Evolutionary conservation across 108 stramenopile species (phyloP).

Genomic region (Epithemia pelagica): DNA sequence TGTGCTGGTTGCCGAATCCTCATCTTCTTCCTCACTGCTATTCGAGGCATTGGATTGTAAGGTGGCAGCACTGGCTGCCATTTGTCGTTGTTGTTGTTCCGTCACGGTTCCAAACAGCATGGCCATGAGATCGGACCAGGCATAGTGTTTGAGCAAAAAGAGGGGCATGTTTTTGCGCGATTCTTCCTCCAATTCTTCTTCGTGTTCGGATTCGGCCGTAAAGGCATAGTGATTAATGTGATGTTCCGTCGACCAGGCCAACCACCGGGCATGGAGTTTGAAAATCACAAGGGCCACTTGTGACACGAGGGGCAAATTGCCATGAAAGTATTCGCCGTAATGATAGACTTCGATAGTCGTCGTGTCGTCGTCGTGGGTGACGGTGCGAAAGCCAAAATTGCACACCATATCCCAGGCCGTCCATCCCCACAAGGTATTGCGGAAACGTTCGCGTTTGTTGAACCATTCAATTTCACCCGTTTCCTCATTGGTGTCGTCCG

Average conservation of each 20-base stretch:
- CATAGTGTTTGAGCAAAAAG: slow-evolving; percentile 21
- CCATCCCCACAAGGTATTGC: slow-evolving; percentile 23
- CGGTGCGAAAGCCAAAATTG: slow-evolving; percentile 35
- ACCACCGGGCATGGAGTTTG: slow-evolving; percentile 22
- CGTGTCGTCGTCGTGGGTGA: slow-evolving; percentile 14
- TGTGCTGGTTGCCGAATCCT: too few relatives aligned
- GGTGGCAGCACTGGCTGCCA: slow-evolving; percentile 3
- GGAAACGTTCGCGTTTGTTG: slow-evolving; percentile 44
- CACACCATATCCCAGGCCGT: slow-evolving; percentile 36
- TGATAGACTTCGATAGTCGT: slow-evolving; percentile 28
- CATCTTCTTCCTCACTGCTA: too few relatives aligned
- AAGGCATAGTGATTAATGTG: slow-evolving; percentile 43
- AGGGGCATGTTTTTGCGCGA: slow-evolving; percentile 27
- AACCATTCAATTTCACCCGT: slow-evolving; percentile 29
- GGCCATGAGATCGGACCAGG: slow-evolving; percentile 8
- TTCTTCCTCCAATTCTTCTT: slow-evolving; percentile 30
- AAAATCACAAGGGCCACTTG: slow-evolving; percentile 14
- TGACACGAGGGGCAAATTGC: slow-evolving; percentile 19
- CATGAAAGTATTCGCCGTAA: slow-evolving; percentile 30
- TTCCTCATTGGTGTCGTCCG: slow-evolving; percentile 25
- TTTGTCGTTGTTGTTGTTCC: not conserved
- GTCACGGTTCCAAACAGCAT: slow-evolving; percentile 9
- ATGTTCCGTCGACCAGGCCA: slow-evolving; percentile 30
- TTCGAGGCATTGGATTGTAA: too few relatives aligned
- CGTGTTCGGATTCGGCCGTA: slow-evolving; percentile 9